Conservation (phyloP, 768 basidiomycete genomes). For the Mycena pura region DNA sequence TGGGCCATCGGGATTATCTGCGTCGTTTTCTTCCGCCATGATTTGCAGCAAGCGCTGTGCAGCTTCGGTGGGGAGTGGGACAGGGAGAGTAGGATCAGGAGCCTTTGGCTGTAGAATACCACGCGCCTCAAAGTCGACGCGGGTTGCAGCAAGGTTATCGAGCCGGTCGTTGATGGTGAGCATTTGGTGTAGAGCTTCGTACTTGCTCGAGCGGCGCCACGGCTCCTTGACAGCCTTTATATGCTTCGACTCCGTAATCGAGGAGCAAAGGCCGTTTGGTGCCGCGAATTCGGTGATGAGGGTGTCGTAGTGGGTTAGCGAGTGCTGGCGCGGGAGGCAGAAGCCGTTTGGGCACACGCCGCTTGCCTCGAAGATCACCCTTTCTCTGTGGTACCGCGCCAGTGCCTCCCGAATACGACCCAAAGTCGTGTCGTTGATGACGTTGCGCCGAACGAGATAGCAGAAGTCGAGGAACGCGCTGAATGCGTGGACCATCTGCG, state of each 20-base stretch:
- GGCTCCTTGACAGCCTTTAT: constrained; percentile 42
- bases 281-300: constrained; percentile 30
- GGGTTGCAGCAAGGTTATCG: constrained; percentile 33
- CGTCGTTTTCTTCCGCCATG: neutral
- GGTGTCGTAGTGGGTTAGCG: constrained; percentile 31
- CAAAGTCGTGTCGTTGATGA: constrained; percentile 25
- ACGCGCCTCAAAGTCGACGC: neutral
- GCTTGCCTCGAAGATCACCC: constrained; percentile 27
- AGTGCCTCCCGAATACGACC: constrained; percentile 24
- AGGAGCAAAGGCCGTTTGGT: constrained; percentile 31
- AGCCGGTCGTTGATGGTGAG: constrained; percentile 36
- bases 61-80: too few species aligned
- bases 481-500: constrained; percentile 28
- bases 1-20: neutral
- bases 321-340: constrained; percentile 41
- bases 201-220: neutral
- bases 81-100: constrained; percentile 25
- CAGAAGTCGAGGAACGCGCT: constrained; percentile 38
- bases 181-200: constrained; percentile 31
- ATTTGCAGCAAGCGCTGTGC: constrained; percentile 12
- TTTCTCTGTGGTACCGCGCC: constrained; percentile 27
- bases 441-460: constrained; percentile 32
- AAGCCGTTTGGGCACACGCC: too few species aligned
- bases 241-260: too few species aligned
- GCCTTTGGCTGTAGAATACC: constrained; percentile 23